Conservation (phyloP, 2,329 filamentous ascomycete species). For the Trichoderma sp. region DNA sequence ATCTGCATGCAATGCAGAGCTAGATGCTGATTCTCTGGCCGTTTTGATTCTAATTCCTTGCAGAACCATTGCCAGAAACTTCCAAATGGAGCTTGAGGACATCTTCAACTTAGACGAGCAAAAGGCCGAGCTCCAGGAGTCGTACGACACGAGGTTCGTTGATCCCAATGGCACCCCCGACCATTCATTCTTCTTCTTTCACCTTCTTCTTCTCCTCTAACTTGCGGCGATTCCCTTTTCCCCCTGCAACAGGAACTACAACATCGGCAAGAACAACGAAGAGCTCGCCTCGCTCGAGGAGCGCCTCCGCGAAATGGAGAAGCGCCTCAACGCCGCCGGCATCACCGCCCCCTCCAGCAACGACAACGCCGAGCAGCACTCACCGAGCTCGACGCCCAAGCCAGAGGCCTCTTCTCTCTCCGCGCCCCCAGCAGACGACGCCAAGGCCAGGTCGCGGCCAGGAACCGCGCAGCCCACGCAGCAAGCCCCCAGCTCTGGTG, state of each 20-base stretch:
- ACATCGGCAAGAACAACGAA: conserved; percentile 71
- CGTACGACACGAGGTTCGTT: conserved; percentile 80
- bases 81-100: conserved; percentile 83
- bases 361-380: conserved; percentile 26
- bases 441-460: conserved; percentile 55
- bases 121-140: conserved; percentile 71
- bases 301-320: conserved; percentile 82
- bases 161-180: neutral
- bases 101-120: conserved; percentile 87
- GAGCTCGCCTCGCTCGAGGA: conserved; percentile 87
- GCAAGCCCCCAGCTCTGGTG: conserved; percentile 57
- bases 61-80: conserved; percentile 85
- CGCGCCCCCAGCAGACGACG: conserved; percentile 34
- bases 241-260: conserved; percentile 67
- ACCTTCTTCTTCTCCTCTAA: neutral
- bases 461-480: conserved; percentile 57
- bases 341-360: conserved; percentile 29
- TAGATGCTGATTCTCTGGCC: neutral
- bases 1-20: neutral
- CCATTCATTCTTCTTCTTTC: neutral
- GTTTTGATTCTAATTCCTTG: conserved; percentile 8
- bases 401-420: conserved; percentile 29
- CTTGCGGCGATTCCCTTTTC: neutral
- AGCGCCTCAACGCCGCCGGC: conserved; percentile 61
- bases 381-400: conserved; percentile 22